Base-by-base conservation (phyloP, 768 basidiomycete species). In the Lactarius pseudohatsudake region DNA sequence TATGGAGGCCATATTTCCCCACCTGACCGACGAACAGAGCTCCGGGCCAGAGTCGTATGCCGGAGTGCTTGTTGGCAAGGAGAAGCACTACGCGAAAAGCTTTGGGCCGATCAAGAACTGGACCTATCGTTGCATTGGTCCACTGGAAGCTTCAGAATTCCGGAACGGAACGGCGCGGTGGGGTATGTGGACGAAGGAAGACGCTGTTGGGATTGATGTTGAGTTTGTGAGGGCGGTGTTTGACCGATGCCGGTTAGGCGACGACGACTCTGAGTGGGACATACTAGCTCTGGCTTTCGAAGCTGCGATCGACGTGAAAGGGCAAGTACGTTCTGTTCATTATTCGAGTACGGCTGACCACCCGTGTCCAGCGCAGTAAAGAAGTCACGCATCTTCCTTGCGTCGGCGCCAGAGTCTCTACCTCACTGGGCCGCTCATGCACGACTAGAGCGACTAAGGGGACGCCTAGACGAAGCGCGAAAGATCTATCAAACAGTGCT, bases 401-500 rank as follows among this genome's bases (percentile, higher is more conserved):
- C 89, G 3, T 73, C 69, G 1, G 77, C 80, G 45, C 83, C 81
- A 22, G 82, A 86, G 55, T 90, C 90, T 8, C 70, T 89, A 41
- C 74, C 74, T 11, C 86, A 84, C 62, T 94, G 92, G 92, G 80
- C 80, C n/a, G 81, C 81, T n/a, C 91, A 93, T 76, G 90, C 88
- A 15, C 85, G 84, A 59, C 80, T 94, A 20, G 89, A 94, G 72
- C 81, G 82, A 38, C 74, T 87, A 54, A 86, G 90, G 10, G 87
- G 86, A 13, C 83, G 84, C 55, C 65, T 78, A 3, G 85, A 86
- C 64, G 90, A 90, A 26, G 90, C 91, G 16, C 82, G 91, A 38
- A 94, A 92, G 72, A 81, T 94, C 3, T 94, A 91, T 75, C 82
- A 87, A 69, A 86, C 87, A 1, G 80, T 90, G 8, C 82, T 91